A percentile compares a stretch with the other conserved stretches of the same genome.
phyloP scores from a whole-genome alignment of 2,329 filamentous ascomycete genomes.

The Exophiala alcalophila region DNA sequence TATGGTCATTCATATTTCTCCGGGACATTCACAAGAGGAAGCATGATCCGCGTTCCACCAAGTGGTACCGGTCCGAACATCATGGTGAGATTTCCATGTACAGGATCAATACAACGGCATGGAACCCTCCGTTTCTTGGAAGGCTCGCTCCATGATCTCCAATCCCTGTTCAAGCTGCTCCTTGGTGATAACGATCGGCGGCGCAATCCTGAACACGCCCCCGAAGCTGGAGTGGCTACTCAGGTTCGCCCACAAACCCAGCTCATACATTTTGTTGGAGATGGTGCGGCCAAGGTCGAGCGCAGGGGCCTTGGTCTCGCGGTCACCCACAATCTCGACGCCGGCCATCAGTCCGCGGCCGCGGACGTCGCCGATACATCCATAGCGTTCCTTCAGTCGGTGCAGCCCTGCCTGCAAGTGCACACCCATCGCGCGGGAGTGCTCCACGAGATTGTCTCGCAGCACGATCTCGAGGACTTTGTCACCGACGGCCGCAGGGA shows the following conservation, averaged over 20 bases:
- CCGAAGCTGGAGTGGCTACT: constrained; percentile 54
- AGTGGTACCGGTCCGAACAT: no score
- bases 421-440: constrained; percentile 45
- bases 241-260: constrained; percentile 58
- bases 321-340: constrained; percentile 56
- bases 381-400: constrained; percentile 50
- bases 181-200: constrained; percentile 57
- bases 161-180: constrained; percentile 53
- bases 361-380: constrained; percentile 61
- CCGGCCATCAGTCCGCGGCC: constrained; percentile 59
- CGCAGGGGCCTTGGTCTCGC: constrained; percentile 48
- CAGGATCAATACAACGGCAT: constrained; percentile 27
- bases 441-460: constrained; percentile 52
- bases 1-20: no score
- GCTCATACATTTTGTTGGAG: constrained; percentile 48
- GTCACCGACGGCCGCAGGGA: constrained; percentile 58
- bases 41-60: no score
- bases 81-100: no score
- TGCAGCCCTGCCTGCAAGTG: constrained; percentile 50
- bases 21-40: no score
- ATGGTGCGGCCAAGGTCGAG: constrained; percentile 50
- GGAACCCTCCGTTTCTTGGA: constrained; percentile 34
- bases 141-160: constrained; percentile 56
- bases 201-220: constrained; percentile 59
- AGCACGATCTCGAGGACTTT: constrained; percentile 62